Conservation (phyloP, 352 stramenopile species). For the Phytophthora podocarpi region DNA sequence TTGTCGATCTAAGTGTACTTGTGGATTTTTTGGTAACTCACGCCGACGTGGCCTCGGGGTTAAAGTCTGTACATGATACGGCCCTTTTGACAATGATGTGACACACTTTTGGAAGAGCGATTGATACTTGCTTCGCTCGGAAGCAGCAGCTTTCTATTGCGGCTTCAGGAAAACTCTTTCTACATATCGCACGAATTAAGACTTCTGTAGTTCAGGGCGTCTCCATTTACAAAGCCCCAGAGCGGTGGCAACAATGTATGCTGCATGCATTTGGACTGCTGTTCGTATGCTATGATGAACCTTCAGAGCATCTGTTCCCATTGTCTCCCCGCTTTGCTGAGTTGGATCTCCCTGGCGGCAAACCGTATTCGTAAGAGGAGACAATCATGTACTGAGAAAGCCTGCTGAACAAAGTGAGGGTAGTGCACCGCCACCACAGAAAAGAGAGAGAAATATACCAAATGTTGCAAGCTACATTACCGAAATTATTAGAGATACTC, state of each 20-base stretch:
- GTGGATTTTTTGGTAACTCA: no score
- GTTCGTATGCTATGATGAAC: neutral
- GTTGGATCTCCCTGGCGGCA: neutral
- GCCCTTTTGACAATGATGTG: constrained; percentile 24
- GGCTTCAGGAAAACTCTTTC: constrained; percentile 1
- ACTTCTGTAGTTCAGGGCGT: constrained; percentile 3
- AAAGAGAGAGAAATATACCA: neutral
- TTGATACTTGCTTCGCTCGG: constrained; percentile 26
- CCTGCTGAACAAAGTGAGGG: neutral
- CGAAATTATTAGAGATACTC: no score
- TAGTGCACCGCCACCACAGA: neutral
- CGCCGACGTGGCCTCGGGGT: no score
- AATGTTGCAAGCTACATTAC: neutral
- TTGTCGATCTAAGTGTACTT: constrained; percentile 3
- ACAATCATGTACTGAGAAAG: neutral
- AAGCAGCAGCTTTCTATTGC: constrained; percentile 21
- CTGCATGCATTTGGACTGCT: constrained; percentile 8
- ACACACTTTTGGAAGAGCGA: constrained; percentile 18
- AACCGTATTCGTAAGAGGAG: neutral
- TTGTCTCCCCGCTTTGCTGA: neutral
- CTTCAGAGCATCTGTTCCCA: neutral
- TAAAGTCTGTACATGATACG: constrained; percentile 19
- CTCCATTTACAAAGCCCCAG: neutral
- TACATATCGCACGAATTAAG: neutral
- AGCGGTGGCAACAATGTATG: constrained; percentile 20